Evolutionary conservation across 2,329 filamentous ascomycete species (phyloP).

Genomic region (Shiraia sp.): DNA sequence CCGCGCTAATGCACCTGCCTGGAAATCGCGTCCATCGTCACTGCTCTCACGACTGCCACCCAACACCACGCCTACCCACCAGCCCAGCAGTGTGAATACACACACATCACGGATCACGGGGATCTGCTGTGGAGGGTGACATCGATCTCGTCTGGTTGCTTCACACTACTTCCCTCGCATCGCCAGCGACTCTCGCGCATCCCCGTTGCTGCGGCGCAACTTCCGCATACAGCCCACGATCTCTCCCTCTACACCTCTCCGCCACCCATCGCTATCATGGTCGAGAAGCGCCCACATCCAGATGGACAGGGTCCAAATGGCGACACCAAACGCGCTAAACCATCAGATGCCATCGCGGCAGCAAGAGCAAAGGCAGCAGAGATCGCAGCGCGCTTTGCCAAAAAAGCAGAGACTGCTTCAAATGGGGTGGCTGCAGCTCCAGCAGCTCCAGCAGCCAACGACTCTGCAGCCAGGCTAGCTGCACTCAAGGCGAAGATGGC

Average conservation of each 20-base stretch:
- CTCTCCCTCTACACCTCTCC: conserved; percentile 3
- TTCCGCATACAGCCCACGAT: conserved; percentile 7
- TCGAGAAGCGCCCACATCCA: conserved; percentile 50
- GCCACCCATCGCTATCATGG: conserved; percentile 32
- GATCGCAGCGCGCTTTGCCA: conserved; percentile 39
- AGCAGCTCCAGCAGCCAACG: conserved; percentile 12
- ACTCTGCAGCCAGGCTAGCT: conserved; percentile 12
- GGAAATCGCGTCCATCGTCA: background rate
- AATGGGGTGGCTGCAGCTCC: conserved; percentile 21
- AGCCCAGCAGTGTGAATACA: no score
- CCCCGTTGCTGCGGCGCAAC: background rate
- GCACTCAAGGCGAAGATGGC: conserved; percentile 31
- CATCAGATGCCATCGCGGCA: conserved; percentile 33
- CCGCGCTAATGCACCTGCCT: background rate
- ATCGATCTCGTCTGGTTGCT: no score
- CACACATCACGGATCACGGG: no score
- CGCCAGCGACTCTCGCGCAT: background rate
- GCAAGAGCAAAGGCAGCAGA: conserved; percentile 40
- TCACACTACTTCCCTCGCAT: background rate
- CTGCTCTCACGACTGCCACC: background rate
- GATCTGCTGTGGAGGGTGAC: background rate
- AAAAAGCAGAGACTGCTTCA: conserved; percentile 21
- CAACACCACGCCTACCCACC: background rate
- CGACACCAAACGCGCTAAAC: conserved; percentile 47
- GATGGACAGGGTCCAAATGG: conserved; percentile 35